Conservation (phyloP, 2,329 filamentous ascomycete species). For the Zasmidium cellare region DNA sequence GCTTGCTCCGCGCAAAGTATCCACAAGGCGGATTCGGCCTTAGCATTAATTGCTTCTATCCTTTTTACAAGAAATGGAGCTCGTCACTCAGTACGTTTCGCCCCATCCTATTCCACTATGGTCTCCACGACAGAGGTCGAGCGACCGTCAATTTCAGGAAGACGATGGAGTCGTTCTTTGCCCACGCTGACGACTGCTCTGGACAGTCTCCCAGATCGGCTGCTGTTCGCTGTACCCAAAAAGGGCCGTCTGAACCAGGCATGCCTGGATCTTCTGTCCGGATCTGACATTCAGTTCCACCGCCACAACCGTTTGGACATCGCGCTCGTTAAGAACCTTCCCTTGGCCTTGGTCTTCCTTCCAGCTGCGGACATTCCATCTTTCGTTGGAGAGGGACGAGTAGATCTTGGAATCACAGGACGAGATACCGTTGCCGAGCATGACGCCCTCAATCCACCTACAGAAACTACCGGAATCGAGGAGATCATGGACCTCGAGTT, state of each 20-base stretch:
- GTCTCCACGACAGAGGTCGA: not conserved
- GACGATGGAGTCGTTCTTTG: constrained; percentile 31
- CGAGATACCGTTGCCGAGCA: constrained; percentile 91
- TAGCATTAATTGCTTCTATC: not conserved
- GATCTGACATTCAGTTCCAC: constrained; percentile 94
- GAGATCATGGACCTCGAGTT: constrained; percentile 90
- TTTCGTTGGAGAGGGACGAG: constrained; percentile 91
- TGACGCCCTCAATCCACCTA: constrained; percentile 48
- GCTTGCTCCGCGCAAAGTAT: no score
- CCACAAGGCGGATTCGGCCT: not conserved
- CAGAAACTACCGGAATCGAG: constrained; percentile 65
- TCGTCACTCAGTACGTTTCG: constrained; percentile 36
- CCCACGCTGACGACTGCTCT: constrained; percentile 39
- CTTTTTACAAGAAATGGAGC: constrained; percentile 30
- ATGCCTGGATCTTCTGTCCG: constrained; percentile 84
- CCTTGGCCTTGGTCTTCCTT: constrained; percentile 93
- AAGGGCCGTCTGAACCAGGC: constrained; percentile 93
- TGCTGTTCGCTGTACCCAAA: constrained; percentile 97
- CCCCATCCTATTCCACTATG: not conserved
- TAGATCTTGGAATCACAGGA: constrained; percentile 93
- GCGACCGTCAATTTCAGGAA: constrained; percentile 3
- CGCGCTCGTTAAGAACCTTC: constrained; percentile 94
- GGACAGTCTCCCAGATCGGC: constrained; percentile 79
- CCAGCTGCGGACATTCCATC: constrained; percentile 96
- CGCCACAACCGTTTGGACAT: constrained; percentile 95